A percentile compares a stretch with the other conserved stretches of the same genome.
Conservation (phyloP, 495 filamentous ascomycete genomes). For the Aspergillus panamensis region DNA sequence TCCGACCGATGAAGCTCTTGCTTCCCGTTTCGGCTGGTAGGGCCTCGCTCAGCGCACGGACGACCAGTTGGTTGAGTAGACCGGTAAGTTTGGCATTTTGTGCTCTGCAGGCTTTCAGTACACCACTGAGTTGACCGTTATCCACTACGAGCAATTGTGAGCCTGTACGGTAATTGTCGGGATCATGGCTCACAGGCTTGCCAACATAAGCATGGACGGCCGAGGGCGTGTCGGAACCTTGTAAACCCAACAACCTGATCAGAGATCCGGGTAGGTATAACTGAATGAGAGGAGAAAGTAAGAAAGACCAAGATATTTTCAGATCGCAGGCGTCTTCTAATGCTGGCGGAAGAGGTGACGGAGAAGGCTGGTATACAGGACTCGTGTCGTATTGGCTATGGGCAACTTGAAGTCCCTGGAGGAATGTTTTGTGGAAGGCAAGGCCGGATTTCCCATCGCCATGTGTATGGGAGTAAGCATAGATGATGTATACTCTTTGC, state of each 20-base stretch:
- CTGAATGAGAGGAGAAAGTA: conserved; percentile 13
- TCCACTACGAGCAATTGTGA: conserved; percentile 12
- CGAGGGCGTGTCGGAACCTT: neutral
- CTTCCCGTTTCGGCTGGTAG: neutral
- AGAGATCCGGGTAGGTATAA: conserved; percentile 9
- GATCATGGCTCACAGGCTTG: conserved; percentile 9
- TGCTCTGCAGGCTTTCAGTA: conserved; percentile 12
- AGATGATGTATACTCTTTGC: conserved; percentile 14
- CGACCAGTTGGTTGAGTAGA: conserved; percentile 17
- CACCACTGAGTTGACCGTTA: neutral
- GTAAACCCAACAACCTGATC: neutral
- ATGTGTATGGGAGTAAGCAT: conserved; percentile 21
- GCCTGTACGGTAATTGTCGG: conserved; percentile 9
- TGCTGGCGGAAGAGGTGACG: conserved; percentile 10
- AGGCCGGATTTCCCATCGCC: conserved; percentile 21
- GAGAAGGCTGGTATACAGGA: conserved; percentile 3
- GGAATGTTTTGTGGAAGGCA: conserved; percentile 19
- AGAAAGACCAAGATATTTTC: conserved; percentile 13
- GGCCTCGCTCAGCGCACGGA: conserved; percentile 12
- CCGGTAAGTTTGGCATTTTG: conserved; percentile 18
- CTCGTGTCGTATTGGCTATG: neutral
- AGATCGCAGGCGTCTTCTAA: conserved; percentile 17
- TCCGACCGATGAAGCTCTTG: conserved; percentile 13
- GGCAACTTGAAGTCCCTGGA: conserved; percentile 11
- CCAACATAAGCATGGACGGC: conserved; percentile 4